Conservation (phyloP, 2,329 filamentous ascomycete genomes). For the Dactylellina leptospora region DNA sequence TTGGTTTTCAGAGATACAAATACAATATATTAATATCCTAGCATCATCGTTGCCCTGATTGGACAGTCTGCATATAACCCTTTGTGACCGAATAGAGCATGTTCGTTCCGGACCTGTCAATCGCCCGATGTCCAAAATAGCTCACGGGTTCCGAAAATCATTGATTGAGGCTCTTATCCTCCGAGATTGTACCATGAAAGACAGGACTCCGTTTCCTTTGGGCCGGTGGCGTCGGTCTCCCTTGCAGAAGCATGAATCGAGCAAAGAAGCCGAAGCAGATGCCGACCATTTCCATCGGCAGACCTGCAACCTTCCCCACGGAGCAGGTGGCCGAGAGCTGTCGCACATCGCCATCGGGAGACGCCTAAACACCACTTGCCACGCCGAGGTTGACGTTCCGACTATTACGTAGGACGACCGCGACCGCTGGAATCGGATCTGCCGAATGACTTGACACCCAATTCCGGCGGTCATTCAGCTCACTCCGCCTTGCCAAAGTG, state of each 20-base stretch:
- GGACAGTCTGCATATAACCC: no score
- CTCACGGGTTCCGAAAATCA: no score
- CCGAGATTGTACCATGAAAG: no score
- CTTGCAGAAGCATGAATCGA: conserved; percentile 11
- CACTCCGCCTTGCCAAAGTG: no score
- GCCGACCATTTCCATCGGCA: conserved; percentile 17
- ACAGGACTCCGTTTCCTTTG: no score
- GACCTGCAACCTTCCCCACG: conserved; percentile 31
- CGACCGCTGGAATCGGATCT: no score
- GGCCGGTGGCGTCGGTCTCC: conserved; percentile 5
- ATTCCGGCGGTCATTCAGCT: no score
- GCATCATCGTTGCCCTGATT: not conserved
- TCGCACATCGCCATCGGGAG: conserved; percentile 40
- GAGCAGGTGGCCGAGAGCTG: conserved; percentile 15
- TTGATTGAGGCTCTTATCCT: no score
- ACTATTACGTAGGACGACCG: conserved; percentile 13
- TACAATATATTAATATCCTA: conserved; percentile 2
- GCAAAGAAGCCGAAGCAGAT: conserved; percentile 29
- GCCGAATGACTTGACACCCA: no score
- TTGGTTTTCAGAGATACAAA: not conserved
- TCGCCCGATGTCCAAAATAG: no score
- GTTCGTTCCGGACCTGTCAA: no score
- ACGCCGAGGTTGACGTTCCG: not conserved
- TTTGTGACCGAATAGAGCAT: no score
- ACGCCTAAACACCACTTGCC: conserved; percentile 27